Conservation (phyloP, 2,329 filamentous ascomycete genomes). For the Hymenoscyphus infarciens region DNA sequence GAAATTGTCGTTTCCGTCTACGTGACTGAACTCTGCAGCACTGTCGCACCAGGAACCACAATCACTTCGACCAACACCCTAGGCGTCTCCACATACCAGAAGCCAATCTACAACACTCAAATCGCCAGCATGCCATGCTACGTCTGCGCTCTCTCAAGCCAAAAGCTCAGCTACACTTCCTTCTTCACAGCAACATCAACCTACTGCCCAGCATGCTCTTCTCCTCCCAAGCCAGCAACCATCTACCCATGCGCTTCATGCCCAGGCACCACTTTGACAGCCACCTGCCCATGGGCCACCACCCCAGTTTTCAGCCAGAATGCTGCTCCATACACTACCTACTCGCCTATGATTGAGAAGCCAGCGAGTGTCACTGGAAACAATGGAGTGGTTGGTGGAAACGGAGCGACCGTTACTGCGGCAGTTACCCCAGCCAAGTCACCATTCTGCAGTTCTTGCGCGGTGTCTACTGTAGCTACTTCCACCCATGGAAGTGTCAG, state of each 20-base stretch:
- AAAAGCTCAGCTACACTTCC: conserved; percentile 8
- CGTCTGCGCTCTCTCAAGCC: conserved; percentile 13
- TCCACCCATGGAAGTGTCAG: conserved; percentile 1
- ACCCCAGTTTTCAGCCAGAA: conserved; percentile 5
- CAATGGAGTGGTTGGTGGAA: background rate
- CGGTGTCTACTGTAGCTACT: background rate
- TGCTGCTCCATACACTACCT: conserved; percentile 9
- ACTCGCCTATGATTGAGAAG: conserved; percentile 7
- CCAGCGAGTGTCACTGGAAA: background rate
- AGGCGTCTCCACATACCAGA: conserved; percentile 11
- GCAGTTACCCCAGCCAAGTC: conserved; percentile 1
- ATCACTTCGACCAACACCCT: conserved; percentile 15
- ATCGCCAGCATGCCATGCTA: conserved; percentile 14
- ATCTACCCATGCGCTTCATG: conserved; percentile 13
- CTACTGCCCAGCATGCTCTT: conserved; percentile 11
- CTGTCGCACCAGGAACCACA: conserved; percentile 7
- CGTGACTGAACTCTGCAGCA: conserved; percentile 32
- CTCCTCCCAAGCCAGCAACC: conserved; percentile 8
- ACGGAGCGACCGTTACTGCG: background rate
- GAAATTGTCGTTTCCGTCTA: conserved; percentile 35
- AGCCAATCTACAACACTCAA: conserved; percentile 15
- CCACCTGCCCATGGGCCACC: conserved; percentile 5
- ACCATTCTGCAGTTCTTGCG: conserved; percentile 10
- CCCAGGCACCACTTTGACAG: conserved; percentile 9
- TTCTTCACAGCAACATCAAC: conserved; percentile 14